Evolutionary conservation across 2,329 filamentous ascomycete genomes (phyloP).

Genomic region (Ophiostoma himal-ulmi): DNA sequence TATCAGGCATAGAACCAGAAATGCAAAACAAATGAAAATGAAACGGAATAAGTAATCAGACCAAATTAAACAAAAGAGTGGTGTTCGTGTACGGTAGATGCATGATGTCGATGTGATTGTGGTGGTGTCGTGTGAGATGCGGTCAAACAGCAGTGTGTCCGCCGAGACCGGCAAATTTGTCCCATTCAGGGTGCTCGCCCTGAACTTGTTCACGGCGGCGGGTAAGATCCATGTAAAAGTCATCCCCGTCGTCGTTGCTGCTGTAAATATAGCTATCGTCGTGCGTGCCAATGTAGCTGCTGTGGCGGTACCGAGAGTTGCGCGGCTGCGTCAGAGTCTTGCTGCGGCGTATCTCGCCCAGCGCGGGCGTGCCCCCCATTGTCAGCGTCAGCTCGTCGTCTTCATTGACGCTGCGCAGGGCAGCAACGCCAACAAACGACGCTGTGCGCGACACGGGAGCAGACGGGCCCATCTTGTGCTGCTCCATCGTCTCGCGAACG

Average conservation of each 20-base stretch:
- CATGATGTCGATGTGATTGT: not conserved
- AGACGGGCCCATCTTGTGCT: conserved; percentile 14
- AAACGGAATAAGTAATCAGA: not conserved
- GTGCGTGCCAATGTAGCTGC: conserved; percentile 23
- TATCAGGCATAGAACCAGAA: conserved; percentile 20
- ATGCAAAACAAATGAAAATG: not conserved
- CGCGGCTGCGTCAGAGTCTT: not conserved
- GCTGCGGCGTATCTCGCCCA: not conserved
- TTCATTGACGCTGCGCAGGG: conserved; percentile 21
- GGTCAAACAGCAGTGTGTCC: conserved; percentile 34
- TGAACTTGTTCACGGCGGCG: not conserved
- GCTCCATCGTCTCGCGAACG: conserved; percentile 17
- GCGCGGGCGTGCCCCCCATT: too few species aligned
- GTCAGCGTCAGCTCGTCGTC: conserved; percentile 14
- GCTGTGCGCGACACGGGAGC: conserved; percentile 14
- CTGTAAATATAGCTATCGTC: conserved; percentile 20
- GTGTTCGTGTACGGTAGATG: conserved; percentile 1
- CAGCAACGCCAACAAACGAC: conserved; percentile 18
- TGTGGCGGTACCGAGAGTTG: conserved; percentile 16
- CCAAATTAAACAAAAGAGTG: not conserved
- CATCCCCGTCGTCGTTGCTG: not conserved
- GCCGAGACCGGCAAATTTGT: conserved; percentile 42
- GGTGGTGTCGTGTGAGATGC: not conserved
- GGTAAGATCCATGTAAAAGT: not conserved
- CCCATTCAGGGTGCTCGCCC: conserved; percentile 37